Base-by-base conservation (phyloP, 139 green algal species). In the Picochlorum sp. region DNA sequence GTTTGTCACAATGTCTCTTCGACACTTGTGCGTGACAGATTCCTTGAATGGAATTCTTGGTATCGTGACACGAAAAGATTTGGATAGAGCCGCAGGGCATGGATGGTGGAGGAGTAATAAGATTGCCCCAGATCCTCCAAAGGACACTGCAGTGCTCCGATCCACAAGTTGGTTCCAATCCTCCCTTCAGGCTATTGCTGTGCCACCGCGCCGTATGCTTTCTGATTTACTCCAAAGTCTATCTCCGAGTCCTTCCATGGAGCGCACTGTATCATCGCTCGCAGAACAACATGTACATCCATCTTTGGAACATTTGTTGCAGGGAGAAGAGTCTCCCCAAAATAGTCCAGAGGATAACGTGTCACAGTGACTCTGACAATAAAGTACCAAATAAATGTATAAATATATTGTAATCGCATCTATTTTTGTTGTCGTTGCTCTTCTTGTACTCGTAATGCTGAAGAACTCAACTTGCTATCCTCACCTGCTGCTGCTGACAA, bases 11-110 rank as follows among this genome's bases (percentile, higher is more conserved):
- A 78, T 98, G 55, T 87, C 84, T 0, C 81, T 97, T 73, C 84
- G 92, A 3, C 92, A 98, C 70, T 79, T 98, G 66, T 77, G 76
- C n/a, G 90, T 97, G 18, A 78, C 92, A 41, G 83, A 95, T 50
- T 66, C 54, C 4, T 68, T 73, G 18, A 82, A 86, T 63, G 65
- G 71, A 50, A 79, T 95, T 45, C 55, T 86, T 45, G 91, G 91
- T 65, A 89, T 97, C 61, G 92, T 96, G 75, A 97, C 91, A 9
- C 79, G 91, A 49, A 95, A 96, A 77, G 91, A 97, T 67, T 74
- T 97, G 44, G 83, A 88, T 69, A 68, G 78, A 37, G 82, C 81
- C 6, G 72, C 79, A 0, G 78, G 75, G 7, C 24, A 49, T 45
- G 78, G 78, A 4, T 62, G 45, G 20, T 85, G 78, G 78, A 60